A percentile compares a stretch with the other conserved stretches of the same genome.
These are phyloP conservation scores for Amylocarpus encephaloides DNA, from an alignment of 2,329 filamentous ascomycete genomes.

Conservation along the genomic window DNA sequence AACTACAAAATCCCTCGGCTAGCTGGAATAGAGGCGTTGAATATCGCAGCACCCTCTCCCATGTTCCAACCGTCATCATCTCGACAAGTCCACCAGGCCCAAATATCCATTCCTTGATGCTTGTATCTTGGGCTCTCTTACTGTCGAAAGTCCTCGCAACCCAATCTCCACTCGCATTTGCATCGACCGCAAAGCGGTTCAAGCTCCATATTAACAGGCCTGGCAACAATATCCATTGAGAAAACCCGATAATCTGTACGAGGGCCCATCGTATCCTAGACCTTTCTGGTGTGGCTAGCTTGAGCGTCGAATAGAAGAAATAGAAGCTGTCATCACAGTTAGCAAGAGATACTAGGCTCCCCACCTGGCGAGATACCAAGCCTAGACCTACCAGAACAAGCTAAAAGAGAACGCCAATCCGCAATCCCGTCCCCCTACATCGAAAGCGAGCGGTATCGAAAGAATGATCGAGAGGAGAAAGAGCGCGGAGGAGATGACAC, in stretches of 20 bases:
- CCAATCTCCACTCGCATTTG: conserved; percentile 67
- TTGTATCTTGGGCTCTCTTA: conserved; percentile 57
- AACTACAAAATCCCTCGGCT: conserved; percentile 90
- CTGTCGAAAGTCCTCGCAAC: conserved; percentile 71
- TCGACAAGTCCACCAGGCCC: conserved; percentile 80
- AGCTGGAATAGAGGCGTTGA: conserved; percentile 93
- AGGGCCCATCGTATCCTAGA: conserved; percentile 70
- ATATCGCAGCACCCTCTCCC: conserved; percentile 84
- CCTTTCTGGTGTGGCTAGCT: conserved; percentile 70
- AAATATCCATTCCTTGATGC: conserved; percentile 77
- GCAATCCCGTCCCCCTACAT: conserved; percentile 92
- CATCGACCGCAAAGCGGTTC: conserved; percentile 89
- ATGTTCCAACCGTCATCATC: conserved; percentile 71
- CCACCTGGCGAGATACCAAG: background rate
- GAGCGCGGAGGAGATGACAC: conserved; percentile 69
- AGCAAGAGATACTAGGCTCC: background rate
- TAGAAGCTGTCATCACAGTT: conserved; percentile 54
- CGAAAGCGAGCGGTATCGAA: conserved; percentile 93
- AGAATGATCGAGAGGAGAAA: conserved; percentile 92
- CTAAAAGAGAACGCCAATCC: conserved; percentile 90
- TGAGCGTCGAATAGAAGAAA: conserved; percentile 75
- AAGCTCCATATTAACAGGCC: conserved; percentile 88
- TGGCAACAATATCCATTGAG: conserved; percentile 84
- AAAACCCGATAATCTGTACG: conserved; percentile 61
- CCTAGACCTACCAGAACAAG: conserved; percentile 52